Evolutionary conservation across 108 stramenopile species (phyloP), one percentile per base, ranked within the genome.

Genomic region (Cyclotella baltica): DNA sequence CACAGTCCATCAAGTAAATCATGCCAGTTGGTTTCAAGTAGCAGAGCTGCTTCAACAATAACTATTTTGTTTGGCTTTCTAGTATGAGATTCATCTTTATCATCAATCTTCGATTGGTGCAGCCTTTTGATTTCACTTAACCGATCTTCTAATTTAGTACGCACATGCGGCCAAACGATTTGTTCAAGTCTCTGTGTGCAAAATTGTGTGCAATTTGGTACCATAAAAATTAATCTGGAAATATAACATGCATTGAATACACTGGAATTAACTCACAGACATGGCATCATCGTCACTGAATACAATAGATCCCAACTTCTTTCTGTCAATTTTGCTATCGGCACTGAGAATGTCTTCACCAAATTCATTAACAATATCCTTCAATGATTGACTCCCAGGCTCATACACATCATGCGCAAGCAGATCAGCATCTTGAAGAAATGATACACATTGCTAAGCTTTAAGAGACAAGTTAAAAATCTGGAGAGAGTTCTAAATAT

Each of bases 131-230:
- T 67, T 23, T 67, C 77, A 38, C 85, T 56, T 38, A 94, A 90
- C 16, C 68, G 65, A n/a, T 87, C 64, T 61, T 62, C 52, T 53
- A 95, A 72, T 73, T 77, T 58, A 2, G 47, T 47, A 57, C 86
- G 79, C n/a, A 91, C 88, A 62, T 91, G 89, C 6, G 94, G 94
- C 94, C 94, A 95, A 2, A 95, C 94, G 31, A 90, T 88, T 9
- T 47, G 56, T 80, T 95, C 94, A 61, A 95, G 73, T 73, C 78
- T 84, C 76, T 85, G 46, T 3, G 64, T 35, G 19, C 19, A 46
- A 36, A n/a, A 23, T 1, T 31, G 33, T 67, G 36, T 47, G 15
- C 53, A 65, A 20, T 23, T 61, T 50, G n/a, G n/a, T n/a, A n/a
- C n/a, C n/a, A 23, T 18, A 11, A 67, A 52, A 11, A 51, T 10